Base-by-base conservation (phyloP, 805 yeast genomes). In the Kluyveromyces wickerhamii region DNA sequence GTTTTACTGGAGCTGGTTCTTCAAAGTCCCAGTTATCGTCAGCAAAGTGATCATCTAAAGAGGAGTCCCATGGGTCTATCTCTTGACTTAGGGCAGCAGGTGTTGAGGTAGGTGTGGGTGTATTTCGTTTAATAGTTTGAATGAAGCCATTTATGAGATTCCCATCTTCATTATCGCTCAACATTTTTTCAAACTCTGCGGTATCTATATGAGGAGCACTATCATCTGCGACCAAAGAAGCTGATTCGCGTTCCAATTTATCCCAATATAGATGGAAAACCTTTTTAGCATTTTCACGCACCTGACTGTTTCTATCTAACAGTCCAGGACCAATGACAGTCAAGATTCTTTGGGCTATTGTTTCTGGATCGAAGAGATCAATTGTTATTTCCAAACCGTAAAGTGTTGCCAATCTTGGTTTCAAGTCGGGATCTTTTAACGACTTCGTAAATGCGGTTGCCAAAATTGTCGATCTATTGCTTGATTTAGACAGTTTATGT, bases 381-480 rank as follows among this genome's bases (percentile, higher is more conserved):
- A 79, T 62, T 11, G 82, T 71, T 10, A 68, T 64, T 27, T 72
- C 74, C 41, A 89, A 72, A 1, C 95, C 94, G 40, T 75, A 62
- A 18, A 92, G 63, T 0, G 96, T 86, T 4, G 80, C 82, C 49
- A 78, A 55, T 43, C 92, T 71, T 10, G 94, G 76, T 6, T 82
- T 86, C 2, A 77, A 67, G 49, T 75, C 77, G 1, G 88, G 71
- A 56, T 89, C 98, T 47, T 77, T 78, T 29, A 89, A 65, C 0
- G 94, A 81, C 48, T 87, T 79, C 2, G 84, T 72, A 47, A 83
- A 80, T 0, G 96, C 97, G 1, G 96, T 86, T 3, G 86, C 77
- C 31, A 92, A 62, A 2, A 92, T 95, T 15, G 76, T 77, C 7
- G 84, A 67, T 38, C 88, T 68, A 22, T 48, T 55, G 12, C 47